A percentile compares a stretch with the other conserved stretches of the same genome.
phyloP scores from a whole-genome alignment of 164 flowering plant species.

The Santalum album region DNA sequence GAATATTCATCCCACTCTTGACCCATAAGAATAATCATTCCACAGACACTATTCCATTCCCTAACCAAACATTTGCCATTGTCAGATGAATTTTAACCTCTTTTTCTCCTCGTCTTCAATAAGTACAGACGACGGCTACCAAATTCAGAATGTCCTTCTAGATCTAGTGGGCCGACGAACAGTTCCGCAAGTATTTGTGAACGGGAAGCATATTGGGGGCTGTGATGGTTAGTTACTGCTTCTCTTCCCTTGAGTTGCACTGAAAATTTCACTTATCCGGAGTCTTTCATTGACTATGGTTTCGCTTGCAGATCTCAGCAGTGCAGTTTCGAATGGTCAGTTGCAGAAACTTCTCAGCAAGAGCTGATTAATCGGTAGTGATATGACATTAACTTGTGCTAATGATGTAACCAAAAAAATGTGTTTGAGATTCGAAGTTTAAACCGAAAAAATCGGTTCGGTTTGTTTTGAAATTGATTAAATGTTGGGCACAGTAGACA shows the following conservation, averaged over 20 bases:
- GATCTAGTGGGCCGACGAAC: constrained; percentile 73
- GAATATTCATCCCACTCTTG: no score
- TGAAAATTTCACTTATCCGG: neutral
- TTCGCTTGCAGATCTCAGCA: constrained; percentile 45
- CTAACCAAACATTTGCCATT: no score
- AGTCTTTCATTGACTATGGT: neutral
- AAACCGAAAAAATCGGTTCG: no score
- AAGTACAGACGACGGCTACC: constrained; percentile 65
- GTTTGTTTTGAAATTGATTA: no score
- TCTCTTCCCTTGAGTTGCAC: neutral
- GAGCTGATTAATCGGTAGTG: no score
- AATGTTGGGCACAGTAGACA: no score
- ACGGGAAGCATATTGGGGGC: constrained; percentile 95
- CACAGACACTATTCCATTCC: no score
- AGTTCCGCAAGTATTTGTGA: constrained; percentile 93
- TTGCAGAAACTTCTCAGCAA: constrained; percentile 55
- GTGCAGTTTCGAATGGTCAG: constrained; percentile 49
- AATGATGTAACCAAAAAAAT: no score
- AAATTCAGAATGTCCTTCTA: constrained; percentile 75
- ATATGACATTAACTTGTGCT: no score
- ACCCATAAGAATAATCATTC: no score
- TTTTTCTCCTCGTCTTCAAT: neutral
- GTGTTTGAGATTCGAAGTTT: no score
- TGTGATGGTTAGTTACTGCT: constrained; percentile 58
- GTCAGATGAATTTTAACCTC: no score